These are phyloP conservation scores for Citrus australasica DNA, from an alignment of 345 rosid genomes.

Conservation along the genomic window DNA sequence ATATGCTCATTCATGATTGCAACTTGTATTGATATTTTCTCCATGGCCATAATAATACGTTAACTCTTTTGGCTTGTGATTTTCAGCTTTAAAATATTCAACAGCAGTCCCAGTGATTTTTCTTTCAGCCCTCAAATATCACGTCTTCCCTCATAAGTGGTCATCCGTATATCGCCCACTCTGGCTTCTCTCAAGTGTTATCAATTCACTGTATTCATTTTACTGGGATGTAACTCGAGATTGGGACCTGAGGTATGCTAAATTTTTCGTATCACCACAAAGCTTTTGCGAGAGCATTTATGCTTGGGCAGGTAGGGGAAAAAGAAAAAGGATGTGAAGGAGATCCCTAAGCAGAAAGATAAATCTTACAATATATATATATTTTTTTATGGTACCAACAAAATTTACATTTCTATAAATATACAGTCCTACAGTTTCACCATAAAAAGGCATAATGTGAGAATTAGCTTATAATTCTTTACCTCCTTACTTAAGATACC, in stretches of 20 bases:
- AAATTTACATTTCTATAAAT: background rate
- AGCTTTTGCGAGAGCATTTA: background rate
- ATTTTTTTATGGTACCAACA: background rate
- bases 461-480: background rate
- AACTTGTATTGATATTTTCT: background rate
- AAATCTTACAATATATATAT: background rate
- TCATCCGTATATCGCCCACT: slow-evolving; percentile 77
- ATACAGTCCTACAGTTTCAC: background rate
- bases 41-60: background rate
- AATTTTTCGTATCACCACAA: background rate
- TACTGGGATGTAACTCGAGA: slow-evolving; percentile 98
- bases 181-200: slow-evolving; percentile 86
- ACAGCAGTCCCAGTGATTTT: slow-evolving; percentile 96
- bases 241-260: slow-evolving; percentile 92
- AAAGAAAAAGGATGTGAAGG: background rate
- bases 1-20: background rate
- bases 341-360: background rate
- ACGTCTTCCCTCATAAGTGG: slow-evolving; percentile 77
- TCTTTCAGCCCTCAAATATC: slow-evolving; percentile 94
- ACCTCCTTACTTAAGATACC: background rate
- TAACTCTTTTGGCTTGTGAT: slow-evolving; percentile 29
- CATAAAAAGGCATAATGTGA: background rate
- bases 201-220: slow-evolving; percentile 92
- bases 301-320: background rate
- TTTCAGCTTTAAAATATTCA: slow-evolving; percentile 93